Evolutionary conservation across 495 filamentous ascomycete genomes (phyloP).

Genomic region (Aspergillus conjunctus): DNA sequence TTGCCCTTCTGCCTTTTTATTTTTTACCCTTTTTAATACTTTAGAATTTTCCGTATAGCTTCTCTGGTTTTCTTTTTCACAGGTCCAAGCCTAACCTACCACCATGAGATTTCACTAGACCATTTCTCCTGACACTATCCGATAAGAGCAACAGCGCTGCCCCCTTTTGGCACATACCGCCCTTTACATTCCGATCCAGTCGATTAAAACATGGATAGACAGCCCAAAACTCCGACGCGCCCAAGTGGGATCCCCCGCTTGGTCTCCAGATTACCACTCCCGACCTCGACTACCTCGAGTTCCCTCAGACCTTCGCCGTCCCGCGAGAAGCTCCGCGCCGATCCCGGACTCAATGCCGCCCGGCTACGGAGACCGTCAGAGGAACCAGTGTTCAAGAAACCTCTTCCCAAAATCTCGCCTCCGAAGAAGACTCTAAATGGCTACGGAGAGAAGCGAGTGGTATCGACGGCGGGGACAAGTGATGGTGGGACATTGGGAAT

Average conservation of each 20-base stretch:
- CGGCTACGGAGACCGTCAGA: slow-evolving; percentile 46
- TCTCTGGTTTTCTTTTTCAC: not conserved
- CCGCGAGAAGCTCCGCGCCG: slow-evolving; percentile 45
- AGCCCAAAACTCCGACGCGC: slow-evolving; percentile 32
- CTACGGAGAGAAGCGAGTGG: slow-evolving; percentile 21
- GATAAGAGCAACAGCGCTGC: not conserved
- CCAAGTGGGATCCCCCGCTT: slow-evolving; percentile 47
- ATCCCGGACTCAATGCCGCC: slow-evolving; percentile 40
- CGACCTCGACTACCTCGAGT: slow-evolving; percentile 38
- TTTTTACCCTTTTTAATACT: slow-evolving; percentile 1
- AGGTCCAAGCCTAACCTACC: not conserved
- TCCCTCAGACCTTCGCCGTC: slow-evolving; percentile 49
- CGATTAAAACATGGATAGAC: slow-evolving; percentile 37
- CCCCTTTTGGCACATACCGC: slow-evolving; percentile 1
- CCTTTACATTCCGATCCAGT: not conserved
- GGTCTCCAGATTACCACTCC: slow-evolving; percentile 46
- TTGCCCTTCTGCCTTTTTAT: not conserved
- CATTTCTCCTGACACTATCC: slow-evolving; percentile 1
- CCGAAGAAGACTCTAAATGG: slow-evolving; percentile 28
- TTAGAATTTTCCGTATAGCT: not conserved
- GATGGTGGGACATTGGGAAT: slow-evolving; percentile 25
- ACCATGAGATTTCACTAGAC: slow-evolving; percentile 16
- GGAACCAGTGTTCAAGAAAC: slow-evolving; percentile 44
- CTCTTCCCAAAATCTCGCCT: slow-evolving; percentile 32
- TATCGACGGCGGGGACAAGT: slow-evolving; percentile 22